These are phyloP conservation scores for Chrysanthemum seticuspe DNA, from an alignment of 129 eudicot genomes.

Conservation along the genomic window DNA sequence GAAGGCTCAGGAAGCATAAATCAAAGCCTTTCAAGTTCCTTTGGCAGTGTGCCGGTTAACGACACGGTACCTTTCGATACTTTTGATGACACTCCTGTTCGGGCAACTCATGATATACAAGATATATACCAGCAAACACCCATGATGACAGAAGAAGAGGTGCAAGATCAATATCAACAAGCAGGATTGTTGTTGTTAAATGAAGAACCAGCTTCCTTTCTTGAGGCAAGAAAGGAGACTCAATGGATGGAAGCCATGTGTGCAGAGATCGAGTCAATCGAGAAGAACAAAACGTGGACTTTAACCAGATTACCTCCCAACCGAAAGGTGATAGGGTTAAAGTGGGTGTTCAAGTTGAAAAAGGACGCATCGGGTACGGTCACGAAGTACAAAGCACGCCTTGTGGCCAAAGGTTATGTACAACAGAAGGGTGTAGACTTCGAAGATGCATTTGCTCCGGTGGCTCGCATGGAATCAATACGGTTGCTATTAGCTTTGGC, in stretches of 20 bases:
- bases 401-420: neutral
- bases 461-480: too few relatives aligned
- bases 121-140: neutral
- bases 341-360: conserved; percentile 2
- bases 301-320: neutral
- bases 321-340: neutral
- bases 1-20: too few relatives aligned
- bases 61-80: neutral
- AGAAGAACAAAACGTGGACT: neutral
- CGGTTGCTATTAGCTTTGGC: too few relatives aligned
- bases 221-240: neutral
- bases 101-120: neutral
- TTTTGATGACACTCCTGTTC: neutral
- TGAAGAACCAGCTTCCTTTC: neutral
- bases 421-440: neutral
- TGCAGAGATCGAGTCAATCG: neutral
- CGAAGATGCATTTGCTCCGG: neutral
- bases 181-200: neutral
- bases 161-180: neutral
- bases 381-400: neutral
- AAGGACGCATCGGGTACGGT: neutral
- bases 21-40: too few relatives aligned
- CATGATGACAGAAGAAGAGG: neutral
- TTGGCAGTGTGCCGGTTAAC: neutral
- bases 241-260: neutral